Conservation (phyloP, 1,139 yeast species). For the Yamadazyma blattariae region DNA sequence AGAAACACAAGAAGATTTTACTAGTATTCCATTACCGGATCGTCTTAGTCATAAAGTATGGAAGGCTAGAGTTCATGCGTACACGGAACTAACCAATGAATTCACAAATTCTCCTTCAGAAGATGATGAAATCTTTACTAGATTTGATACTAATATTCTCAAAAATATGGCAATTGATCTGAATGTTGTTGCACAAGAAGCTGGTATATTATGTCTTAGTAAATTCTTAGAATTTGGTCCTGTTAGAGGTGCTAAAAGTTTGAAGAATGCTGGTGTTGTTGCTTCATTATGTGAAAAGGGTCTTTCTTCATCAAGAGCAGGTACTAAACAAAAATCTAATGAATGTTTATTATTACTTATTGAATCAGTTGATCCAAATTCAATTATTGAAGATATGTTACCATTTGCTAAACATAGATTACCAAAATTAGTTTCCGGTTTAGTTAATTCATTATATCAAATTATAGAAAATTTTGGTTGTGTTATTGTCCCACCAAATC, state of each 20-base stretch:
- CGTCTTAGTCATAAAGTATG: conserved; percentile 74
- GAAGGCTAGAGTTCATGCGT: conserved; percentile 85
- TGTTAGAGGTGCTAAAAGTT: conserved; percentile 23
- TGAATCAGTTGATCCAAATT: conserved; percentile 63
- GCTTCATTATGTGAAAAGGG: conserved; percentile 76
- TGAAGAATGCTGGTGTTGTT: conserved; percentile 44
- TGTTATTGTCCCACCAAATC: conserved; percentile 57
- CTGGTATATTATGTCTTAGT: conserved; percentile 59
- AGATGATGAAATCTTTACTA: conserved; percentile 50
- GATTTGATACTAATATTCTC: conserved; percentile 30
- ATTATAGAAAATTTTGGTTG: conserved; percentile 73
- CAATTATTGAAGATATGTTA: conserved; percentile 63
- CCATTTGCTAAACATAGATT: conserved; percentile 61
- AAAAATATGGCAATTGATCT: conserved; percentile 63
- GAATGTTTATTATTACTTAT: conserved; percentile 63
- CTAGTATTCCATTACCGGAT: conserved; percentile 63
- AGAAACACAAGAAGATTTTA: conserved; percentile 44
- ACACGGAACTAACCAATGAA: conserved; percentile 57
- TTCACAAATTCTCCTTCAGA: conserved; percentile 58
- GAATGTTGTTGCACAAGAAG: conserved; percentile 91
- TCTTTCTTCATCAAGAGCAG: conserved; percentile 69
- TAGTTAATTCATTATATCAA: conserved; percentile 53
- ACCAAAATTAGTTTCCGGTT: conserved; percentile 79
- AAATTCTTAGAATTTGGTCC: conserved; percentile 57
- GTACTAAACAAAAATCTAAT: conserved; percentile 64